Base-by-base conservation (phyloP, 192 early-diverging fungal genomes). In the Chytriomyces sp. region DNA sequence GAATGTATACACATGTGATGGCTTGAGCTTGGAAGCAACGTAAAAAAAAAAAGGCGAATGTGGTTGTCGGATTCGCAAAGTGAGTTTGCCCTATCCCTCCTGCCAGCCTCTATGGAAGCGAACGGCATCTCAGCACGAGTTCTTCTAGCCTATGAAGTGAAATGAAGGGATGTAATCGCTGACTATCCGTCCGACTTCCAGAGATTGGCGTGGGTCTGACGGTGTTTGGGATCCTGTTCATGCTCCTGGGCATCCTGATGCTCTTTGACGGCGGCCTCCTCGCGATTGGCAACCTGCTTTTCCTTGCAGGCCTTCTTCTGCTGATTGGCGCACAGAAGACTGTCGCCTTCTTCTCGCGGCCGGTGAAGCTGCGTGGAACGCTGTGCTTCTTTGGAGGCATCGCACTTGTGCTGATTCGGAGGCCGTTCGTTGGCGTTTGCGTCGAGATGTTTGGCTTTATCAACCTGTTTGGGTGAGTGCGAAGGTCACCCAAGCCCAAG, bases 261-360 rank as follows among this genome's bases (percentile, higher is more conserved):
- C 90, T 99, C 68, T 98, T 99, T 82, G 96, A 99, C 70, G 90
- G 90, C 1, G 96, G 96, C 2, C 78, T 99, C 22, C 82, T 99
- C 40, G 95, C 96, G 22, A 96, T 98, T 63, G 96, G 96, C 71
- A 98, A 98, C n/a, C n/a, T 98, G 39, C 75, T 98, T 74, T 99
- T 99, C 77, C 79, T 99, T 62, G 81, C 87, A 32, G 96, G 96
- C 34, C 79, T 98, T 52, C 89, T 92, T 22, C 84, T 92, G 41
- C 89, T 99, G 36, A 98, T 99, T 76, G 96, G 96, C 22, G 70
- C 91, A 0, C 77, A 87, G 53, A 96, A 94, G 79, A 96, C 96
- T n/a, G 39, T 93, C 59, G 76, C 78, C 10, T 95, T 95, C 73
- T 99, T 99, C 75, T 84, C 87, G 22, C 79, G 95, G 53, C 82